phyloP scores from a whole-genome alignment of 108 stramenopile genomes.

The Nannochloropsis gaditana region DNA sequence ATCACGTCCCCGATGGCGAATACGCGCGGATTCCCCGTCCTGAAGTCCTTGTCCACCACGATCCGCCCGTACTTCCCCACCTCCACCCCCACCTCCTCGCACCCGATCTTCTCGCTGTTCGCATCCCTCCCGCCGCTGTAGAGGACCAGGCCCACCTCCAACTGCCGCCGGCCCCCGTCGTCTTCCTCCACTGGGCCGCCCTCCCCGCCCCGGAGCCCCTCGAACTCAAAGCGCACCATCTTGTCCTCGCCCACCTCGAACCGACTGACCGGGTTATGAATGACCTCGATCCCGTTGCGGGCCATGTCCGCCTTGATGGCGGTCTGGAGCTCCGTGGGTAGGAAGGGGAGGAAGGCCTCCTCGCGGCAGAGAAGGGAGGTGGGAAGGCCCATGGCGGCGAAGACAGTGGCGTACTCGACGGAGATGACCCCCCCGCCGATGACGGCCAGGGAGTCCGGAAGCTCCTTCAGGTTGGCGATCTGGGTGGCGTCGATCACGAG shows the following conservation, averaged over 20 bases:
- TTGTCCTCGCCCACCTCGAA: constrained; percentile 38
- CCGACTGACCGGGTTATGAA: constrained; percentile 24
- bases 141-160: constrained; percentile 21
- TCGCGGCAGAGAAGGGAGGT: constrained; percentile 42
- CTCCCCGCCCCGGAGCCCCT: neutral
- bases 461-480: constrained; percentile 40
- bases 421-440: constrained; percentile 49
- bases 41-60: constrained; percentile 30
- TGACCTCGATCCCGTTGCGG: constrained; percentile 30
- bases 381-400: constrained; percentile 40
- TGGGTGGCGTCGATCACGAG: constrained; percentile 43
- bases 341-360: constrained; percentile 42
- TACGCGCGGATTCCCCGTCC: constrained; percentile 32
- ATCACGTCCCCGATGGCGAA: constrained; percentile 44
- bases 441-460: constrained; percentile 42
- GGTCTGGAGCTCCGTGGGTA: constrained; percentile 21
- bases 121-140: constrained; percentile 48
- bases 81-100: constrained; percentile 37
- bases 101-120: constrained; percentile 37
- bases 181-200: neutral
- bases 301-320: neutral
- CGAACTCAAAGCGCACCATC: neutral
- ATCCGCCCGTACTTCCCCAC: constrained; percentile 45
- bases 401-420: constrained; percentile 48
- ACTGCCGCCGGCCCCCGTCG: neutral